These are phyloP conservation scores for Fusarium temperatum DNA, from an alignment of 2,329 filamentous ascomycete species.

Conservation along the genomic window DNA sequence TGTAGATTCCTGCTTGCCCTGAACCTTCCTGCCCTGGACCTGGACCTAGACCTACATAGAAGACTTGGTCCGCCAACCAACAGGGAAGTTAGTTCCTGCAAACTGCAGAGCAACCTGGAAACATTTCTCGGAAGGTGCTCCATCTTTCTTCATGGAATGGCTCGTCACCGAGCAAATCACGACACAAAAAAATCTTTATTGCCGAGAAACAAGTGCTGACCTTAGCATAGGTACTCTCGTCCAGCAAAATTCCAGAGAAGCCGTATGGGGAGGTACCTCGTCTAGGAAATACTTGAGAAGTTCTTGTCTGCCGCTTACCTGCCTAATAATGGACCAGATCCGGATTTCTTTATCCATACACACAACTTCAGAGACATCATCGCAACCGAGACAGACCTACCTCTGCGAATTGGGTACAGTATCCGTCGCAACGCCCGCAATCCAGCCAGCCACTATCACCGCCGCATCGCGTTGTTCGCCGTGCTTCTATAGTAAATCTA, in stretches of 20 bases:
- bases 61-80: background rate
- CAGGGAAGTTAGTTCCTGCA: constrained; percentile 10
- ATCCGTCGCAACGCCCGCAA: constrained; percentile 8
- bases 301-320: background rate
- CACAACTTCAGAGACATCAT: constrained; percentile 10
- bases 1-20: constrained; percentile 9
- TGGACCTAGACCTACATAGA: background rate
- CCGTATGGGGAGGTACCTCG: background rate
- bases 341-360: constrained; percentile 12
- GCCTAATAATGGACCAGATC: background rate
- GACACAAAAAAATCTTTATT: constrained; percentile 9
- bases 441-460: constrained; percentile 13
- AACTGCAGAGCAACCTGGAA: constrained; percentile 2
- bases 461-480: background rate
- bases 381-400: background rate
- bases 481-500: background rate
- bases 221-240: background rate
- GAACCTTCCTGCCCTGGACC: background rate
- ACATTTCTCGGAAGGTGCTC: background rate
- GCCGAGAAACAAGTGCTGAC: constrained; percentile 3
- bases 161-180: background rate
- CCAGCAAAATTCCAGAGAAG: constrained; percentile 1
- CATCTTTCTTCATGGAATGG: background rate
- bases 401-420: background rate
- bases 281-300: background rate